These are phyloP conservation scores for Diaporthe velutina DNA, from an alignment of 2,329 filamentous ascomycete genomes.

Conservation along the genomic window DNA sequence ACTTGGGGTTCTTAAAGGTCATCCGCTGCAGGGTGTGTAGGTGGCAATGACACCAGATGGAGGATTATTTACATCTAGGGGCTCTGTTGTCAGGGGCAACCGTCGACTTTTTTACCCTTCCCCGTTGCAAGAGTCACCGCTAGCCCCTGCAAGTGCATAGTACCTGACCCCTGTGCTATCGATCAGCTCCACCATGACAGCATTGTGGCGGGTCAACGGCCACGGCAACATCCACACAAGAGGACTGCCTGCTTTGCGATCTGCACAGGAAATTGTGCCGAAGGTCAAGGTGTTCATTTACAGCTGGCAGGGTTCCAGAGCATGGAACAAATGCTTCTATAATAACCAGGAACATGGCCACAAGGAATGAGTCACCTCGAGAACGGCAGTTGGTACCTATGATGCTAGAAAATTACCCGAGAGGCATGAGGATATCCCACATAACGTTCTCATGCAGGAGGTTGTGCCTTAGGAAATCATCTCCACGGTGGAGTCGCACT, in stretches of 20 bases:
- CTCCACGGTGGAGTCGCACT: neutral
- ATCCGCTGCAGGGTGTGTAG: neutral
- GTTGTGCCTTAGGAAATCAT: neutral
- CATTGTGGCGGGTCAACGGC: slow-evolving; percentile 17
- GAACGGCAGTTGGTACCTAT: neutral
- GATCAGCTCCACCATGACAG: slow-evolving; percentile 29
- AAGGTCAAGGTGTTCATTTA: neutral
- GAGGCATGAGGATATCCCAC: neutral
- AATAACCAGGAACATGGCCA: neutral
- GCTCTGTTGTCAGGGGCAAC: slow-evolving; percentile 38
- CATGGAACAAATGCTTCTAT: neutral
- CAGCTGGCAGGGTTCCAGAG: neutral
- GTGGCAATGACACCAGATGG: neutral
- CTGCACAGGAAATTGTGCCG: slow-evolving; percentile 8
- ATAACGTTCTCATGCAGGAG: neutral
- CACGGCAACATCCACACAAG: slow-evolving; percentile 21
- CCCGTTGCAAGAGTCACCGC: slow-evolving; percentile 7
- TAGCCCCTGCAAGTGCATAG: slow-evolving; percentile 1
- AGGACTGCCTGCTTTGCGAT: neutral
- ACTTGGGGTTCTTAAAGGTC: slow-evolving; percentile 26
- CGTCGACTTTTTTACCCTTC: slow-evolving; percentile 6
- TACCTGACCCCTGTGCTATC: neutral
- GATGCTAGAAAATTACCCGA: neutral
- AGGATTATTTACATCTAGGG: slow-evolving; percentile 31
- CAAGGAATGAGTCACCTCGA: neutral